Evolutionary conservation across 2,329 filamentous ascomycete genomes (phyloP), one percentile per base, ranked within the genome.

Genomic region (Dactylellina leptospora): DNA sequence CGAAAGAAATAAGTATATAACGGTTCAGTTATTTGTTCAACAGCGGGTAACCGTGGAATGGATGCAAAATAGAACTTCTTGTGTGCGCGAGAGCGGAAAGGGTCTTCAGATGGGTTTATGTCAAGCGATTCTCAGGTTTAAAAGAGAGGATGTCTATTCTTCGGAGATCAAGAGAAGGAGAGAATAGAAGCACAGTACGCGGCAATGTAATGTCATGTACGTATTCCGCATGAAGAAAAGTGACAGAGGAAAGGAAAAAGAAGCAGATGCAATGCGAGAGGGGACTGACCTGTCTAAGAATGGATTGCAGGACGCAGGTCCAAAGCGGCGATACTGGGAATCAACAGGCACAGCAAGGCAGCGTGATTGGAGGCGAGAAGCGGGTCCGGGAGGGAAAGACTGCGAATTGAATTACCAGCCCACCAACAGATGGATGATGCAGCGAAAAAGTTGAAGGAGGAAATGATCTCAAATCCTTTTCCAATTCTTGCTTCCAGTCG

Each of bases 221-320:
- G 48, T n/a, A n/a, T n/a, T n/a, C n/a, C n/a, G n/a, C n/a, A 53
- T 58, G 45, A 38, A 33, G 45, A 56, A 58, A 55, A 61, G 22
- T 44, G 56, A 58, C 16, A 22, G 50, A 48, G 48, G 48, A 30
- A 38, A 51, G 47, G 53, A 33, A 60, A 72, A 38, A 25, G 40
- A 58, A 22, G 30, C 48, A 54, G 45, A 58, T 55, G 58, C 56
- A 47, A 33, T 45, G 55, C 33, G 48, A 23, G 47, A 20, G 27
- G 56, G 50, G 30, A 64, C 59, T 56, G 60, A 72, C 68, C 59
- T 58, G 33, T 55, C 59, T 72, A 63, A 72, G 59, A 72, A 72
- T 64, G 59, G 45, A 63, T 58, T 66, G 61, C 61, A 64, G 61
- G 61, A 66, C 28, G 59, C 47, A 59, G 48, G 36, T 44, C 55